Evolutionary conservation across 805 yeast genomes (phyloP).

Genomic region (Komagataella pastoris): DNA sequence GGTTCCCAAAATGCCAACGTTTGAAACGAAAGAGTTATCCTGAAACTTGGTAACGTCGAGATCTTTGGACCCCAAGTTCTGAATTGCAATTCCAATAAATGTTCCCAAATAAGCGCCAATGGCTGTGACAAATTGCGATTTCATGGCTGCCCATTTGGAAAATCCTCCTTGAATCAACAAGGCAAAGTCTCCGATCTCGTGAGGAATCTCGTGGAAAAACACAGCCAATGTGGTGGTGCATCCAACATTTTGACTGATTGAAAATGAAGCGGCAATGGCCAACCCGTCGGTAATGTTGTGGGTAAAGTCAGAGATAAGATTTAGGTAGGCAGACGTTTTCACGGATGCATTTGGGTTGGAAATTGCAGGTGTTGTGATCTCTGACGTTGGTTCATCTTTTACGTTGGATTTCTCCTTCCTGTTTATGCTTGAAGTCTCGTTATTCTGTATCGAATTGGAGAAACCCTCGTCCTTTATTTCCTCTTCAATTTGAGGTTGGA

Average conservation of each 20-base stretch:
- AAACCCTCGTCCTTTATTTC: slow-evolving; percentile 8
- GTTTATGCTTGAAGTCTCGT: slow-evolving; percentile 9
- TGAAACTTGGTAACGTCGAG: slow-evolving; percentile 6
- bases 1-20: slow-evolving; percentile 34
- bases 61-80: slow-evolving; percentile 18
- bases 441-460: slow-evolving; percentile 3
- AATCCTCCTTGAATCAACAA: slow-evolving; percentile 57
- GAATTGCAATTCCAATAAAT: slow-evolving; percentile 45
- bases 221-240: slow-evolving; percentile 60
- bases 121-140: slow-evolving; percentile 54
- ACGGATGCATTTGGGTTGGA: slow-evolving; percentile 22
- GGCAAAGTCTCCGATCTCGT: slow-evolving; percentile 73
- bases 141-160: slow-evolving; percentile 51
- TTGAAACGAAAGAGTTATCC: neutral
- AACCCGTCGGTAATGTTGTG: slow-evolving; percentile 73
- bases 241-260: slow-evolving; percentile 44
- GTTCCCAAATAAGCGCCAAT: slow-evolving; percentile 57
- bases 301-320: slow-evolving; percentile 54
- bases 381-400: slow-evolving; percentile 5
- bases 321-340: slow-evolving; percentile 46
- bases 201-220: slow-evolving; percentile 69
- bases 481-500: slow-evolving; percentile 9
- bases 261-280: slow-evolving; percentile 61
- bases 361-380: slow-evolving; percentile 13
- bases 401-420: slow-evolving; percentile 10